A percentile compares a stretch with the other conserved stretches of the same genome.
These are phyloP conservation scores for Viola odorata DNA, from an alignment of 345 rosid species.

Conservation along the genomic window DNA sequence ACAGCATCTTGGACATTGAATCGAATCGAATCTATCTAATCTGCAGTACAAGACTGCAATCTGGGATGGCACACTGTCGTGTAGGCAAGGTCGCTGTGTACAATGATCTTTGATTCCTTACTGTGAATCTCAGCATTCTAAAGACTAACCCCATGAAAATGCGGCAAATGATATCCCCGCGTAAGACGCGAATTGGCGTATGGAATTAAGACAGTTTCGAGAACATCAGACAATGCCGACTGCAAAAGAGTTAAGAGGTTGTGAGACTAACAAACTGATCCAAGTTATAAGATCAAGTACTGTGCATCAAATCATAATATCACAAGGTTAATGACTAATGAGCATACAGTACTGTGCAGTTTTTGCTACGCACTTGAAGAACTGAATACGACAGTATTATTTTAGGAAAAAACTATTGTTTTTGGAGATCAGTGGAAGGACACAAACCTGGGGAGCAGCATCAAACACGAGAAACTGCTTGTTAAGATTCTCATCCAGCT, in stretches of 20 bases:
- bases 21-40: too few relatives aligned
- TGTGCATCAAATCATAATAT: too few relatives aligned
- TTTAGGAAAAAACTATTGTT: too few relatives aligned
- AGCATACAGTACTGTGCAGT: neutral
- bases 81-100: slow-evolving; percentile 39
- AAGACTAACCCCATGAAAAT: slow-evolving; percentile 37
- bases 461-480: slow-evolving; percentile 85
- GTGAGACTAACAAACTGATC: neutral
- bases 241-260: slow-evolving; percentile 18
- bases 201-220: slow-evolving; percentile 48
- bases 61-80: slow-evolving; percentile 1
- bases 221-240: slow-evolving; percentile 34
- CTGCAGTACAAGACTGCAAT: too few relatives aligned
- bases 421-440: too few relatives aligned
- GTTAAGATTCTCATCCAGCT: slow-evolving; percentile 79
- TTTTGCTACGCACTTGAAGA: neutral
- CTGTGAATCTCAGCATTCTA: slow-evolving; percentile 39
- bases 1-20: too few relatives aligned
- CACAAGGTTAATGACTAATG: neutral
- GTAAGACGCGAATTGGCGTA: slow-evolving; percentile 44
- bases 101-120: slow-evolving; percentile 26
- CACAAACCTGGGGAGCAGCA: slow-evolving; percentile 83
- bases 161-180: slow-evolving; percentile 58
- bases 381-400: too few relatives aligned
- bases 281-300: too few relatives aligned